A percentile compares a stretch with the other conserved stretches of the same genome.
Evolutionary conservation across 2,329 filamentous ascomycete species (phyloP).

Genomic region (Ceratocystis lukuohia): DNA sequence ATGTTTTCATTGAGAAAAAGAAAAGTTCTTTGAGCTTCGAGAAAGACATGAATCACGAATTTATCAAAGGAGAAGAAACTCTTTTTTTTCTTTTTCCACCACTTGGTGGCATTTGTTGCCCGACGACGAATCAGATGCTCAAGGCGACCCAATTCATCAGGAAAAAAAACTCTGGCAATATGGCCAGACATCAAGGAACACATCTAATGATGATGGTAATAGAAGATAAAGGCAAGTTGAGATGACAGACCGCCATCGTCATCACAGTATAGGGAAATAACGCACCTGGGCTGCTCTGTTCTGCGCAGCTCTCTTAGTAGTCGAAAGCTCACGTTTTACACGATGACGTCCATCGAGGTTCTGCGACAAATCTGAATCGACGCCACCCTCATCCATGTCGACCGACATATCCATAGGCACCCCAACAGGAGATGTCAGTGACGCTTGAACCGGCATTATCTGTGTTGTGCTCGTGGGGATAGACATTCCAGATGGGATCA

Average conservation of each 20-base stretch:
- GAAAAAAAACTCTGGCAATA: background rate
- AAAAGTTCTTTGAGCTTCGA: background rate
- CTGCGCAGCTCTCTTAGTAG: constrained; percentile 90
- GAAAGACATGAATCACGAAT: background rate
- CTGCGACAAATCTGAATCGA: constrained; percentile 18
- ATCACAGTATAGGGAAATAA: constrained; percentile 15
- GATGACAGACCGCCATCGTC: too few relatives aligned
- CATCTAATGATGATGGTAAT: background rate
- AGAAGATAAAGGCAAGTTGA: background rate
- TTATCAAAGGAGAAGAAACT: background rate
- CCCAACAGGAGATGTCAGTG: constrained; percentile 7
- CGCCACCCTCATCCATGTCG: constrained; percentile 23
- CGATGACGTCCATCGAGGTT: constrained; percentile 52
- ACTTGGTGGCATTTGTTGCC: background rate
- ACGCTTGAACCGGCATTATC: background rate
- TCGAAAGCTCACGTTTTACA: constrained; percentile 73
- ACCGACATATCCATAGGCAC: constrained; percentile 24
- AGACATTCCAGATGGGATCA: constrained; percentile 27
- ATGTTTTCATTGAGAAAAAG: too few relatives aligned
- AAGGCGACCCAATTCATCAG: too few relatives aligned
- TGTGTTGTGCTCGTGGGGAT: background rate
- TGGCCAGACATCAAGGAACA: background rate
- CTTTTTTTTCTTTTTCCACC: background rate
- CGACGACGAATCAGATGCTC: background rate
- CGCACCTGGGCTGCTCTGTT: constrained; percentile 92